Base-by-base conservation (phyloP, 805 yeast genomes). In the Nakazawaea ishiwadae region DNA sequence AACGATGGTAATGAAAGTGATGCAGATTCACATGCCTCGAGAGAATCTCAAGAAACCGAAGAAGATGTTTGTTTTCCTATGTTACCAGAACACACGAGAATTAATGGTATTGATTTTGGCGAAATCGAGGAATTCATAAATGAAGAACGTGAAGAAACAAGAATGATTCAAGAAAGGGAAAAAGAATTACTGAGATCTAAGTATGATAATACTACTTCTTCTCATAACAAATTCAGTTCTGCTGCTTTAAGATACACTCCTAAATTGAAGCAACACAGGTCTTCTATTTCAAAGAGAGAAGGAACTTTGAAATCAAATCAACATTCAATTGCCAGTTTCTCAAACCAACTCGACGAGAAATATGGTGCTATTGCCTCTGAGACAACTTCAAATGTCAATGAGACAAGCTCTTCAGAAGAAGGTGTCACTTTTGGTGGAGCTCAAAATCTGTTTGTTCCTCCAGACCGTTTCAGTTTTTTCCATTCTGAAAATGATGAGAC, bases 41-140 rank as follows among this genome's bases (percentile, higher is more conserved):
- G 88, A 49, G 78, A 81, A 15, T 81, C 90, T 4, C 95, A 86
- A 51, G 96, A 89, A 56, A 88, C 96, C 0, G 98, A 91, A 55
- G 96, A 88, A 57, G 98, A 91, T 73, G 99, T 91, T 34, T 91
- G 98, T 69, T 90, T 90, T 63, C 98, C 98, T 2, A 83, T 88
- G 87, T 66, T 79, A 37, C 80, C 85, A 4, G 83, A 82, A 46
- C 44, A 45, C 31, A 41, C 40, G 8, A 32, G 44, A 39, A 66
- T 76, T 32, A 80, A 79, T 46, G 96, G 96, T 14, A 86, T 93
- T 50, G 96, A 91, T 61, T 88, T 91, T 54, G 88, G 80, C 54
- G 97, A 89, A 54, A 75, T 91, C 50, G 96, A 87, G 44, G 93
- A 84, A 51, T 87, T 84, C 55, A 79, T 84, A 33, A 68, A 69